Percentiles rank a stretch among this genome's conserved stretches.
Conservation (phyloP, 345 rosid genomes). For the Firmiana major region DNA sequence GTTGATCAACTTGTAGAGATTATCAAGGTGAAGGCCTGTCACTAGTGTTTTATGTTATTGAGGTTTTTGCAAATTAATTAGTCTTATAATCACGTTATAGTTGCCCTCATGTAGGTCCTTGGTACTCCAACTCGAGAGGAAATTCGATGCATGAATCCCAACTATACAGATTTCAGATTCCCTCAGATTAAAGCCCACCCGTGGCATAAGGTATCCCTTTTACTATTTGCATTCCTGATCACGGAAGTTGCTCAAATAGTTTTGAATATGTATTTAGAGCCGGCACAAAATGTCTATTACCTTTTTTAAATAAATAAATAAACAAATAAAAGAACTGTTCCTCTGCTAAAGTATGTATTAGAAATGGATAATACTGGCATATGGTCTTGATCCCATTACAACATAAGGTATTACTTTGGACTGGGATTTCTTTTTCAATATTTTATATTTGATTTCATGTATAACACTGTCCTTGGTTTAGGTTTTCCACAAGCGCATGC, state of each 20-base stretch:
- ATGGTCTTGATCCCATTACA: not conserved
- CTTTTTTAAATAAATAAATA: not conserved
- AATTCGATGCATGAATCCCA: slow-evolving; percentile 89
- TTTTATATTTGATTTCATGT: not conserved
- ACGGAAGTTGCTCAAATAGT: slow-evolving; percentile 11
- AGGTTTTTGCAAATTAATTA: not conserved
- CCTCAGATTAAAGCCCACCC: slow-evolving; percentile 84
- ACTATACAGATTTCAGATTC: slow-evolving; percentile 71
- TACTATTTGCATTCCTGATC: not conserved
- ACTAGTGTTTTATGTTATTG: not conserved
- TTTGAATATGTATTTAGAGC: not conserved
- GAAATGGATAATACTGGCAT: not conserved
- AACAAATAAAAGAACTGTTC: too few relatives aligned
- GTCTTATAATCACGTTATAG: slow-evolving; percentile 10
- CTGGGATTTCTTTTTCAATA: not conserved
- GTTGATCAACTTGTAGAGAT: slow-evolving; percentile 90
- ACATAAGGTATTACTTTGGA: not conserved
- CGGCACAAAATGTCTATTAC: not conserved
- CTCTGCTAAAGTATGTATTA: not conserved
- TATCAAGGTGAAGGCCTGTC: slow-evolving; percentile 48
- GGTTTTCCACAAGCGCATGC: slow-evolving; percentile 83
- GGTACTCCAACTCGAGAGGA: slow-evolving; percentile 96
- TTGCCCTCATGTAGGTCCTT: slow-evolving; percentile 53
- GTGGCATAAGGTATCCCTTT: slow-evolving; percentile 68
- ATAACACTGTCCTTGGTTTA: slow-evolving; percentile 19